Base-by-base conservation (phyloP, 2,329 filamentous ascomycete species). In the Meredithiella fracta region DNA sequence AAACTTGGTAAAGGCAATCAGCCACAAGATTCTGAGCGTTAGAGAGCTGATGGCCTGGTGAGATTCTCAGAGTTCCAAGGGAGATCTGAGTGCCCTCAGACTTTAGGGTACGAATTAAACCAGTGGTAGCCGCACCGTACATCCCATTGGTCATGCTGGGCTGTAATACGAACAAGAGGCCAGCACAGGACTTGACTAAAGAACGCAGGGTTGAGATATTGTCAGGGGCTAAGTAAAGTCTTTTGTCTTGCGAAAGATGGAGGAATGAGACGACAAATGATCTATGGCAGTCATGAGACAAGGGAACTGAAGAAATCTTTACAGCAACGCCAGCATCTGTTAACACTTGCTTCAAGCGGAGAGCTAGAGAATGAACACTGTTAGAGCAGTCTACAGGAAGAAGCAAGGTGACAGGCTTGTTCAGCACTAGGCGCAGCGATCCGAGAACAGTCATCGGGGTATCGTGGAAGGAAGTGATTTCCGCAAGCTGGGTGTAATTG, bases 81-180 rank as follows among this genome's bases (percentile, higher is more conserved):
- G 37, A 23, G 17, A 51, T 74, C 17, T 68, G 65, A 0, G 69
- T 65, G 58, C 75, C 70, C 50, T 78, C 75, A 0, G 75, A 77
- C 50, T 72, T 68, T 7, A 78, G 63, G 0, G 73, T 72, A 20
- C 75, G 67, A 1, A 72, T 68, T 15, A 78, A 62, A 1, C 70
- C 73, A n/a, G 72, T 62, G 20, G 75, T 67, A 0, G 70, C 66
- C 1, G 73, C 65, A 11, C 66, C 64, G 23, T 62, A 61, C 0
- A 73, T 72, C 15, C 65, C 66, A 40, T 31, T 51, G 14, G 62
- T 64, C 47, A 59, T 65, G 65, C 62, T 68, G 29, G 70, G 70
- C 0, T 64, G 63, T 0, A 73, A 73, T 17, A 76, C 59, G 74
- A 76, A 79, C 1, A 79, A 50, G 1, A 78, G 60, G 1, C 69